Percentiles rank a stretch among this genome's conserved stretches.
phyloP scores from a whole-genome alignment of 352 stramenopile genomes.

The Pythium phragmiticola region DNA sequence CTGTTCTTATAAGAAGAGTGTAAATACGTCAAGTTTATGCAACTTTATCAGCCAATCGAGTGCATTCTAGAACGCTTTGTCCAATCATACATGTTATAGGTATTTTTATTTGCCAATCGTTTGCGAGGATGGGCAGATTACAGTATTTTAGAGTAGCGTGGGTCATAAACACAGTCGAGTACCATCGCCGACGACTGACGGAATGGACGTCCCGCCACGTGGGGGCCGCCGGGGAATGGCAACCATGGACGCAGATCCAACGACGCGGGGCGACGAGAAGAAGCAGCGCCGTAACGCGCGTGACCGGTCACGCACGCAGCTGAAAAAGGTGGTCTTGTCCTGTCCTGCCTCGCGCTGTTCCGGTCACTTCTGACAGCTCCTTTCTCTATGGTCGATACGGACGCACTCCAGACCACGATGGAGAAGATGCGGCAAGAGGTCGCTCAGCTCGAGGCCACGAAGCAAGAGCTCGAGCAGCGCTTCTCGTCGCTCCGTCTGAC shows the following conservation, averaged over 20 bases:
- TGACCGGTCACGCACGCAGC: constrained; percentile 50
- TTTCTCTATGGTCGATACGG: background rate
- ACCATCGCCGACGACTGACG: background rate
- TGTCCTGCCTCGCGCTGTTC: background rate
- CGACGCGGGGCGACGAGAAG: background rate
- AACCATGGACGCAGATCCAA: background rate
- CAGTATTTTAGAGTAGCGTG: no score
- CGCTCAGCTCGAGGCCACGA: constrained; percentile 43
- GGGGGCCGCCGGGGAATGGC: background rate
- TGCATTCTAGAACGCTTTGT: background rate
- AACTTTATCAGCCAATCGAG: background rate
- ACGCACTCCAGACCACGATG: constrained; percentile 39
- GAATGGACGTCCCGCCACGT: background rate
- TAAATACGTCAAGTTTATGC: no score
- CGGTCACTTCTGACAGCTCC: background rate
- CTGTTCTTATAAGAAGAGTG: no score
- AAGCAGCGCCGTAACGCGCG: constrained; percentile 49
- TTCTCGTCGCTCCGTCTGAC: constrained; percentile 1
- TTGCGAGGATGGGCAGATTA: background rate
- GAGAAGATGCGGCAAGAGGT: constrained; percentile 46
- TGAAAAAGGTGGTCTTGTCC: constrained; percentile 40
- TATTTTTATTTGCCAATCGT: background rate
- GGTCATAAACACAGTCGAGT: no score
- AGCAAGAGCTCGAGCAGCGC: constrained; percentile 34
- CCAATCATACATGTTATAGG: no score